Evolutionary conservation across 1,284 basidiomycete species (phyloP).

Genomic region (Cryptococcus hybrid): DNA sequence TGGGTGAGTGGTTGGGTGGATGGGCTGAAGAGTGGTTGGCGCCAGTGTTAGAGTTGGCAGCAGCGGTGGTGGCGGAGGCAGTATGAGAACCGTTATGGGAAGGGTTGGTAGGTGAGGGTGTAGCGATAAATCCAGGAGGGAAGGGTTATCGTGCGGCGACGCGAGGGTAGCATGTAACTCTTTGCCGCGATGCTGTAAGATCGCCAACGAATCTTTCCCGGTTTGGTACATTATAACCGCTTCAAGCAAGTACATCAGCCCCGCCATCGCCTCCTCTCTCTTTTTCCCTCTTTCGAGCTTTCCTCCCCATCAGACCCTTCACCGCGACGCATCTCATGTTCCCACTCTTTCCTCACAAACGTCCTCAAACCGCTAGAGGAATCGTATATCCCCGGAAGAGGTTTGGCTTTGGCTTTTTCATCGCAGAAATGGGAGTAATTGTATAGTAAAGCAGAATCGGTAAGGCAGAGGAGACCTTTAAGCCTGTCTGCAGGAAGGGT

Average conservation of each 20-base stretch:
- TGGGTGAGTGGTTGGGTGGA: constrained; percentile 1
- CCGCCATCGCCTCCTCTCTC: constrained; percentile 39
- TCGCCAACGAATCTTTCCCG: constrained; percentile 26
- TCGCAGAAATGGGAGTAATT: constrained; percentile 55
- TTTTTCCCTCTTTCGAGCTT: constrained; percentile 8
- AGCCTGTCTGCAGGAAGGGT: constrained; percentile 30
- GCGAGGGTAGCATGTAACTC: constrained; percentile 12
- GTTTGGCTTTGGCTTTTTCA: constrained; percentile 43
- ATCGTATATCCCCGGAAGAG: constrained; percentile 25
- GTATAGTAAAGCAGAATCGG: constrained; percentile 54
- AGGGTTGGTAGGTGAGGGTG: background rate
- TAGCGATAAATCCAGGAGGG: constrained; percentile 12
- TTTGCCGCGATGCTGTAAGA: constrained; percentile 26
- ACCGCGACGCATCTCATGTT: constrained; percentile 17
- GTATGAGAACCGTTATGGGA: background rate
- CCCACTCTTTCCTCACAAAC: constrained; percentile 36
- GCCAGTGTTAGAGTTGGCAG: background rate
- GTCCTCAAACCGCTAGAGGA: constrained; percentile 31
- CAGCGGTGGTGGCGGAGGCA: background rate
- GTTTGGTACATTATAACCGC: constrained; percentile 41
- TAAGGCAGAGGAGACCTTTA: constrained; percentile 49
- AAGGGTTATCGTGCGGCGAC: constrained; percentile 12
- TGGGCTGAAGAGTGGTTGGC: background rate
- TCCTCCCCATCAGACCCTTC: constrained; percentile 2
- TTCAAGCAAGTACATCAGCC: constrained; percentile 45